Percentiles rank a stretch among this genome's conserved stretches.
Evolutionary conservation across 345 rosid species (phyloP).

Genomic region (Eucalyptus sp.): DNA sequence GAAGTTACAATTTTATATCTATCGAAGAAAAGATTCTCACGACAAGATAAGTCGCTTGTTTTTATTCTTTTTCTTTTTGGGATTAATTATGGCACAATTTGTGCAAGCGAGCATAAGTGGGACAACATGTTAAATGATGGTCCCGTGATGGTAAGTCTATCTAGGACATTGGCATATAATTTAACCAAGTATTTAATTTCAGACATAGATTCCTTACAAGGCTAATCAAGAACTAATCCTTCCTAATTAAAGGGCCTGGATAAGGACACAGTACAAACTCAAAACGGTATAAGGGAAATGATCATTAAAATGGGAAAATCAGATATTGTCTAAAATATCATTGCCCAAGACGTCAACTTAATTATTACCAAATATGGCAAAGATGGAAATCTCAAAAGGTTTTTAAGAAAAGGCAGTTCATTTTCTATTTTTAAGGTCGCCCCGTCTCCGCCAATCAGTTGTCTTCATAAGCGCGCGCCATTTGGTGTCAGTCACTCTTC

Average conservation of each 20-base stretch:
- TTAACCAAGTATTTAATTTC: background rate
- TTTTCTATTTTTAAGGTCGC: background rate
- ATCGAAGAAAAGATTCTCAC: accelerated
- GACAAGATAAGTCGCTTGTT: accelerated
- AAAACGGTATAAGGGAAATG: background rate
- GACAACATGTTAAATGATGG: background rate
- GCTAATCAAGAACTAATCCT: background rate
- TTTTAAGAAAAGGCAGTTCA: accelerated
- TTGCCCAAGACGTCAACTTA: background rate
- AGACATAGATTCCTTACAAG: background rate
- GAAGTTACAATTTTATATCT: accelerated
- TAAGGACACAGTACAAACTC: too few species aligned
- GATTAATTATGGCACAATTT: background rate
- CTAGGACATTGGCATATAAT: background rate
- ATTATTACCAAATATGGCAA: background rate
- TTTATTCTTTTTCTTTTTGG: background rate
- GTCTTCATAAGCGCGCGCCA: background rate
- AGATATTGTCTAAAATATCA: background rate
- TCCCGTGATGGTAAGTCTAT: background rate
- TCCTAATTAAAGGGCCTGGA: background rate
- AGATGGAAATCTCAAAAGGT: background rate
- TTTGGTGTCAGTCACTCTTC: background rate
- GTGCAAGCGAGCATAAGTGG: accelerated
- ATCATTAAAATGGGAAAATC: background rate
- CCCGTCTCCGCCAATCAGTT: background rate